Evolutionary conservation across 1,139 yeast species (phyloP), one percentile per base, ranked within the genome.

Genomic region (Pichia kudriavzevii): DNA sequence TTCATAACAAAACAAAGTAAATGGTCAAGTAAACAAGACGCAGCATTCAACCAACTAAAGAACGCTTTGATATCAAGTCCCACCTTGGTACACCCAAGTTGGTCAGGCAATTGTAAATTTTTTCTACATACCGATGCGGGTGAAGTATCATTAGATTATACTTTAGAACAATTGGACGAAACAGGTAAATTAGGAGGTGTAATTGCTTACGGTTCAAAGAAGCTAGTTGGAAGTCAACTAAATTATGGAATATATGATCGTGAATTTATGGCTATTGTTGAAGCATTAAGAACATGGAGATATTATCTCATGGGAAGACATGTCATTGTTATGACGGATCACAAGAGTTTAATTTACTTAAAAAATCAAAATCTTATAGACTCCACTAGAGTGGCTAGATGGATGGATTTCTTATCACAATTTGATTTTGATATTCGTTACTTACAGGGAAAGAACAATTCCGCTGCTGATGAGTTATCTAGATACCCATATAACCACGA

Each of bases 101-200:
- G 24, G 21, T 16, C 4, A 14, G n/a, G 20, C 3, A n/a, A 25
- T 17, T 22, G 11, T 12, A 10, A 6, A 16, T 32, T 32, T 15
- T 18, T 10, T 18, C 4, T 27, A 11, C 28, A 24, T 26, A 30
- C 34, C 5, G 37, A 34, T 31, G 35, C 35, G 4, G 17, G 38
- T 22, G 31, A 25, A 9, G 27, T 2, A 13, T 23, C 28, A 7
- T 21, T 31, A 26, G 35, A 28, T 17, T 31, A 21, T 30, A 21
- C 24, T 7, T 15, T 35, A n/a, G 31, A 31, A 31, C 35, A 35
- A 18, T 15, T 27, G 7, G 32, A 35, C n/a, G 21, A n/a, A 5
- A 11, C 22, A 3, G 28, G 30, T 7, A 34, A 34, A 21, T 11
- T 15, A 2, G 5, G 26, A 12, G 30, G 30, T 6, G 34, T 31